These are phyloP conservation scores for Rhodocollybia butyracea DNA, from an alignment of 768 basidiomycete species.

Conservation along the genomic window DNA sequence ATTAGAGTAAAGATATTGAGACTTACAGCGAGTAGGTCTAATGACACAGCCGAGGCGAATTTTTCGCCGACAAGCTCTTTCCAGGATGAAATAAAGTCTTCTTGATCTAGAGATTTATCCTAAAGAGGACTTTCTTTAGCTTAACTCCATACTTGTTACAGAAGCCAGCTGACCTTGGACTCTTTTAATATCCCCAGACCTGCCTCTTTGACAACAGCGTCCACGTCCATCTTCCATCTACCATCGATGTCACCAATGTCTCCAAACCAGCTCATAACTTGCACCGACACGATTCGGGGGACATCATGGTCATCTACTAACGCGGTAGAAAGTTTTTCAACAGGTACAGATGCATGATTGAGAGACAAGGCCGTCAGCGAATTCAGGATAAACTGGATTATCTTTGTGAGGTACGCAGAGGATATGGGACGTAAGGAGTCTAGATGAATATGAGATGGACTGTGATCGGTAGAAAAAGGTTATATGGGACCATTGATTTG, in stretches of 20 bases:
- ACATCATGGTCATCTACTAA: conserved; percentile 77
- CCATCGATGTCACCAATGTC: conserved; percentile 37
- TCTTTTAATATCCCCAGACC: conserved; percentile 72
- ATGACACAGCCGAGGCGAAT: conserved; percentile 58
- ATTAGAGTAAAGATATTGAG: neutral
- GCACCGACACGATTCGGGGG: conserved; percentile 51
- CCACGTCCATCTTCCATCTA: conserved; percentile 65
- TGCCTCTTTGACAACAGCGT: conserved; percentile 64
- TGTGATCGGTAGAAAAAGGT: neutral
- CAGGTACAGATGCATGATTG: conserved; percentile 45
- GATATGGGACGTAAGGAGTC: conserved; percentile 75
- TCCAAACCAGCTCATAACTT: conserved; percentile 86
- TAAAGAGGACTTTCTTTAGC: conserved; percentile 19
- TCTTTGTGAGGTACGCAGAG: conserved; percentile 56
- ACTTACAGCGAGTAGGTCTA: conserved; percentile 68
- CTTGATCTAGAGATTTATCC: conserved; percentile 57
- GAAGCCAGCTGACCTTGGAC: conserved; percentile 42
- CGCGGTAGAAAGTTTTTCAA: conserved; percentile 55
- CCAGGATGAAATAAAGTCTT: conserved; percentile 67
- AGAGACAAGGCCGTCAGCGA: conserved; percentile 64
- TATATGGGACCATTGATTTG: conserved; percentile 55
- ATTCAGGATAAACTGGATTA: conserved; percentile 76
- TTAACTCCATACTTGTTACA: neutral
- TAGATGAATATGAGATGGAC: conserved; percentile 19
- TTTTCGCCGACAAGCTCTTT: conserved; percentile 71